Base-by-base conservation (phyloP, 495 filamentous ascomycete species). In the Talaromyces ruber region DNA sequence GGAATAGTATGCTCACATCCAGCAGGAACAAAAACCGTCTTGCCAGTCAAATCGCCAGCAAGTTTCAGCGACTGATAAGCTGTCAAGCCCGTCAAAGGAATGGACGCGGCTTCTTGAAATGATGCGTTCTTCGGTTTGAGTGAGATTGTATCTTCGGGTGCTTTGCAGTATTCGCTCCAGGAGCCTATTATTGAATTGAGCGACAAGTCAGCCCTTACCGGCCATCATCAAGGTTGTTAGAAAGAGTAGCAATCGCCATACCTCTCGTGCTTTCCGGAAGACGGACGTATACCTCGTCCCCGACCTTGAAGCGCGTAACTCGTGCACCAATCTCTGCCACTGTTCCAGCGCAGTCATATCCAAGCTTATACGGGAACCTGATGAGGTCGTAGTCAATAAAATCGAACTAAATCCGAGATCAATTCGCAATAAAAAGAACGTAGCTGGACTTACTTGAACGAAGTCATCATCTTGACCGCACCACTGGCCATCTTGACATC, bases 291-390 rank as follows among this genome's bases (percentile, higher is more conserved):
- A 82, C 75, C 25, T 79, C 68, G 65, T 83, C 79, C 61, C 84
- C 82, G 30, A 70, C 58, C 32, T 73, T 65, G 64, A 86, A 83
- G 25, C 71, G 68, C 6, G 62, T 67, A 28, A 80, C 76, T 1
- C 64, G 51, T 2, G 72, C 67, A 22, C 84, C 84, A 30, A 77
- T 57, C 1, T 73, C 72, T 21, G 76, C 75, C 37, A 86, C 76
- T 7, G 78, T 84, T 11, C 84, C 83, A 11, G 77, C 64, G 30
- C 82, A 82, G 71, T 87, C 84, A 67, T 87, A 84, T 0, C 59
- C 59, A 6, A 60, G 21, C 28, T 60, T 60, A 22, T 51, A 60
- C 24, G 59, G 59, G 18, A 60, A 60, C 11, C 59, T 60, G 6
- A 47, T 47, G 28, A 57, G 24, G 26, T 54, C 11, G 16, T 21